Percentiles rank a stretch among this genome's conserved stretches.
These are phyloP conservation scores for Microbotryum lychnidis-dioicae DNA, from an alignment of 1,284 basidiomycete species.

Conservation along the genomic window DNA sequence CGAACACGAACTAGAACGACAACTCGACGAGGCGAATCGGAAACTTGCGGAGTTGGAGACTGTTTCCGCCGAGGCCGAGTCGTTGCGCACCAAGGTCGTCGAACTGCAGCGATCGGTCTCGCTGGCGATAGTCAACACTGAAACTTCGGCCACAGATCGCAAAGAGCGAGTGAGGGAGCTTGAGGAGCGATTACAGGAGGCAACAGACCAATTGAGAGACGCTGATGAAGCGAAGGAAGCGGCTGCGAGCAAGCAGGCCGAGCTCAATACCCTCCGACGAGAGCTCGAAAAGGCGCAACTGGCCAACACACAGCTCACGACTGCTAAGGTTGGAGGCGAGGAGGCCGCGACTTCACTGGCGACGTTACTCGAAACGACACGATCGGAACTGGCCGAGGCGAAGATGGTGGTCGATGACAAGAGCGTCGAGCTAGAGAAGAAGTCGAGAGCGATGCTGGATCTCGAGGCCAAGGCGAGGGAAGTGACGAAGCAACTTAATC, in stretches of 20 bases:
- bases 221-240: background rate
- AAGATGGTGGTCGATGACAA: background rate
- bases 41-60: constrained; percentile 5
- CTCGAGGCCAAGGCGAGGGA: background rate
- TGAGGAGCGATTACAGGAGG: background rate
- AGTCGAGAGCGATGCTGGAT: background rate
- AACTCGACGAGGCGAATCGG: constrained; percentile 11
- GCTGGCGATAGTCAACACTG: constrained; percentile 5
- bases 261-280: background rate
- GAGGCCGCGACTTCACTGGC: background rate
- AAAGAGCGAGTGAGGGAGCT: constrained; percentile 1
- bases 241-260: background rate
- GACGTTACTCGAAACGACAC: no score
- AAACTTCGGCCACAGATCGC: constrained; percentile 1
- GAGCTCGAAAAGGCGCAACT: constrained; percentile 1
- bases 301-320: background rate
- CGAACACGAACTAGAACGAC: constrained; percentile 14
- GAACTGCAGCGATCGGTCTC: background rate
- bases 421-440: background rate
- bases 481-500: background rate
- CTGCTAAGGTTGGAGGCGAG: background rate
- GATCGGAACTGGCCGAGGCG: background rate
- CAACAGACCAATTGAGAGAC: background rate
- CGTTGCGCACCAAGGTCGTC: constrained; percentile 6
- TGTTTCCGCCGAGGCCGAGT: constrained; percentile 4